These are phyloP conservation scores for Ganoderma boninense DNA, from an alignment of 1,284 basidiomycete species.

Conservation along the genomic window DNA sequence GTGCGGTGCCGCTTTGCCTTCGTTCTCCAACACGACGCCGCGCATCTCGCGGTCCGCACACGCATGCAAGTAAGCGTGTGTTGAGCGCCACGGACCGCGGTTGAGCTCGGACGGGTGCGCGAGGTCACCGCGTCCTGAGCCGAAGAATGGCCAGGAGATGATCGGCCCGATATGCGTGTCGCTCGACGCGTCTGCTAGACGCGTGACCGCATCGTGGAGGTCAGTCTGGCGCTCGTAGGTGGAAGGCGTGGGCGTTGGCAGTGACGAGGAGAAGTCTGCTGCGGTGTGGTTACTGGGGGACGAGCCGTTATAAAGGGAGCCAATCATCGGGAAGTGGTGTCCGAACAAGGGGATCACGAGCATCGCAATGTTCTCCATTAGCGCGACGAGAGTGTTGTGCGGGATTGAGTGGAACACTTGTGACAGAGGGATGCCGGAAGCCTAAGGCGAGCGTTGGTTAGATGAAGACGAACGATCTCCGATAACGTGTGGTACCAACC, in stretches of 20 bases:
- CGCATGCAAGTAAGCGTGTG: constrained; percentile 64
- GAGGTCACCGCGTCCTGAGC: constrained; percentile 78
- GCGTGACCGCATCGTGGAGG: constrained; percentile 29
- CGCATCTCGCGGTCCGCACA: constrained; percentile 72
- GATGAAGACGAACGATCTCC: background rate
- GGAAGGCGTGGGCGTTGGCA: constrained; percentile 43
- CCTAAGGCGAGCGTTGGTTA: constrained; percentile 49
- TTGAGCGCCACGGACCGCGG: constrained; percentile 76
- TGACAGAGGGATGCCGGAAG: constrained; percentile 71
- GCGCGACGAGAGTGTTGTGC: constrained; percentile 63
- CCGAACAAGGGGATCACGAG: constrained; percentile 77
- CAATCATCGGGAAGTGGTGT: constrained; percentile 75
- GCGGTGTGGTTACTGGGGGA: constrained; percentile 42
- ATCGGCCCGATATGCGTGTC: constrained; percentile 78
- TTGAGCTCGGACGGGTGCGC: constrained; percentile 71
- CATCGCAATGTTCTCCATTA: constrained; percentile 73
- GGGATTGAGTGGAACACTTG: constrained; percentile 73
- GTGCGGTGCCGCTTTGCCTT: constrained; percentile 77
- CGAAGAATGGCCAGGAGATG: constrained; percentile 88
- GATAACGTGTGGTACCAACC: constrained; percentile 50
- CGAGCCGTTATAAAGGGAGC: constrained; percentile 72
- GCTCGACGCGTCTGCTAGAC: constrained; percentile 26
- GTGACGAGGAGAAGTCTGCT: constrained; percentile 29
- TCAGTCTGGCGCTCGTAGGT: constrained; percentile 26
- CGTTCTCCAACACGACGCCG: constrained; percentile 75